Conservation (phyloP, 768 basidiomycete species). For the Serendipita sp. region DNA sequence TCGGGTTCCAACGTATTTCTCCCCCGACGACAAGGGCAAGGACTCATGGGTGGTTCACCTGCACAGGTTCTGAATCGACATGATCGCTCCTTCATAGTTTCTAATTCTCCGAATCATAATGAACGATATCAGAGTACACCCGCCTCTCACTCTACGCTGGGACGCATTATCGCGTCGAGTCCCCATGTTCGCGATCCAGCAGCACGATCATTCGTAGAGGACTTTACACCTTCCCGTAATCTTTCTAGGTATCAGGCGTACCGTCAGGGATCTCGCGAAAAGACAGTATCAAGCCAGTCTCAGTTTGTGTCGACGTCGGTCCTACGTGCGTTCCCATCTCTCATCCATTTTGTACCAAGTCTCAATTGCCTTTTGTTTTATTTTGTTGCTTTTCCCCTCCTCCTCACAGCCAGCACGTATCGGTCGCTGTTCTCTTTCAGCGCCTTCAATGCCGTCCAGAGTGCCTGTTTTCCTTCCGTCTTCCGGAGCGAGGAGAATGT, state of each 20-base stretch:
- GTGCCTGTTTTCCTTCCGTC: constrained; percentile 39
- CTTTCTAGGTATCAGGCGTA: neutral
- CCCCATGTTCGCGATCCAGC: no score
- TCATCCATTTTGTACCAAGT: neutral
- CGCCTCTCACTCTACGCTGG: no score
- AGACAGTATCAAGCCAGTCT: neutral
- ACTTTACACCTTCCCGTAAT: neutral
- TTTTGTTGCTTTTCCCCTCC: no score
- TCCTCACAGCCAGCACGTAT: constrained; percentile 54
- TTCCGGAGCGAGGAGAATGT: constrained; percentile 35
- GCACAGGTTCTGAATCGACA: no score
- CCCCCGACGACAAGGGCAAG: no score
- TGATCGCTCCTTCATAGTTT: no score
- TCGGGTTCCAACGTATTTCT: no score
- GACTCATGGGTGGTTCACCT: no score
- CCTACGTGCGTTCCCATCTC: neutral
- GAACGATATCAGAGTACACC: no score
- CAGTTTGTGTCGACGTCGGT: neutral
- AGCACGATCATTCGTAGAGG: no score
- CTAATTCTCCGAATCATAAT: no score
- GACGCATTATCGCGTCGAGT: no score
- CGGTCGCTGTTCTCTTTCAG: constrained; percentile 74
- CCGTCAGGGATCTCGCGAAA: neutral
- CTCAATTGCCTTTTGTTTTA: neutral
- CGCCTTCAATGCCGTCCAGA: constrained; percentile 86